Percentiles rank a stretch among this genome's conserved stretches.
These are phyloP conservation scores for Acanthamoeba castellanii DNA, from an alignment of 208 protist genomes.

Conservation along the genomic window DNA sequence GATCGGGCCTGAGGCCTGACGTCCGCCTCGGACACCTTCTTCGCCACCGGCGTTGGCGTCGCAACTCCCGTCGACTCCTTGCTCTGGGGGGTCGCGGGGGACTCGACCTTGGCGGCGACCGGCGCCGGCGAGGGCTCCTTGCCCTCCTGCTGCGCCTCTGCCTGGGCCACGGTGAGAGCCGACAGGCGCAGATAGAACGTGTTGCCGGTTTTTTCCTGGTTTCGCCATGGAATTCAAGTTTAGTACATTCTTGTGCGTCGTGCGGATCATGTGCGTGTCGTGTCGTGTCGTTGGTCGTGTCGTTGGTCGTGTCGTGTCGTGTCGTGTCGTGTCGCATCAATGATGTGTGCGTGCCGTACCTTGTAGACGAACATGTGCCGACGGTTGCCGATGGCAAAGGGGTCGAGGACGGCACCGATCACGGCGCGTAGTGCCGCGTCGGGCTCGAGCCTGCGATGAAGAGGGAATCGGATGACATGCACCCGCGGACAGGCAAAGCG, in stretches of 20 bases:
- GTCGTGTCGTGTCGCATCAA: no score
- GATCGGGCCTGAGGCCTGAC: neutral
- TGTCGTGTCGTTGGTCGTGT: no score
- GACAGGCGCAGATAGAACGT: conserved; percentile 67
- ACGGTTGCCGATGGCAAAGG: conserved; percentile 70
- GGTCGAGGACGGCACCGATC: conserved; percentile 51
- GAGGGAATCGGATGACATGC: conserved; percentile 58
- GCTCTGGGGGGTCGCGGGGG: no score
- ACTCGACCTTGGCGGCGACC: no score
- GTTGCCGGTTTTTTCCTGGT: conserved; percentile 61
- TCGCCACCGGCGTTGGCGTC: neutral
- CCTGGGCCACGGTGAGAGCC: neutral
- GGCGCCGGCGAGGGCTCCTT: neutral
- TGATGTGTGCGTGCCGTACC: neutral
- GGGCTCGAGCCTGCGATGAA: conserved; percentile 53
- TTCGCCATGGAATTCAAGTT: no score
- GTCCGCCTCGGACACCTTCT: neutral
- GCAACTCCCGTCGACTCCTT: no score
- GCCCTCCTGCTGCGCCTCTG: neutral
- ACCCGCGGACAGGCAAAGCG: conserved; percentile 66
- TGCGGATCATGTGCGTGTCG: neutral
- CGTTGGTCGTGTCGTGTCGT: no score
- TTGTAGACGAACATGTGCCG: conserved; percentile 72
- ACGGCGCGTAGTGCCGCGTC: conserved; percentile 57
- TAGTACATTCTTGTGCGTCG: neutral